phyloP scores from a whole-genome alignment of 1,139 yeast genomes.

The Debaryomycetaceae sp. region DNA sequence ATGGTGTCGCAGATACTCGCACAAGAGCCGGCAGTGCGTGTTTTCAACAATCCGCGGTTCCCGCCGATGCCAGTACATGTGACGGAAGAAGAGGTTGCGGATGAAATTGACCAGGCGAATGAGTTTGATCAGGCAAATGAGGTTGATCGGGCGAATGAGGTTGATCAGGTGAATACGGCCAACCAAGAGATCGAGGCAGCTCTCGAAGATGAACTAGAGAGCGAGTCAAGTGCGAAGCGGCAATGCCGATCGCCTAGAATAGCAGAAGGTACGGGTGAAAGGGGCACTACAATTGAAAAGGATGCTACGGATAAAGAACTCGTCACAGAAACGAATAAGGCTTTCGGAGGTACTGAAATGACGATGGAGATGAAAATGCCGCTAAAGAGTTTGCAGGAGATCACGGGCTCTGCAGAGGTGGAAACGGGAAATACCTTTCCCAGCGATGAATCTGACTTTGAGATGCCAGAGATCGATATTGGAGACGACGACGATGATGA shows the following conservation, averaged over 20 bases:
- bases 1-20: slow-evolving; percentile 47
- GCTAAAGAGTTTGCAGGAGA: not conserved
- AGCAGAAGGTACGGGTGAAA: not conserved
- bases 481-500: slow-evolving; percentile 20
- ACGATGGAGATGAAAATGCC: slow-evolving; percentile 1
- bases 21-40: slow-evolving; percentile 32
- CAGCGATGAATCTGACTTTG: slow-evolving; percentile 39
- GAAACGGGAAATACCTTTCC: too few relatives aligned
- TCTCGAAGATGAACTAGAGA: too few relatives aligned
- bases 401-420: too few relatives aligned
- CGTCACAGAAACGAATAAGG: not conserved
- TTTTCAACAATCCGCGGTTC: slow-evolving; percentile 65
- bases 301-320: not conserved
- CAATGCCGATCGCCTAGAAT: not conserved
- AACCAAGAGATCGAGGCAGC: too few relatives aligned
- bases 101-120: slow-evolving; percentile 10
- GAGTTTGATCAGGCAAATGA: too few relatives aligned
- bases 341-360: not conserved
- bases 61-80: slow-evolving; percentile 47
- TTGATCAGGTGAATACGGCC: too few relatives aligned
- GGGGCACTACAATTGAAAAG: too few relatives aligned
- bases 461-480: slow-evolving; percentile 45
- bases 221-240: not conserved
- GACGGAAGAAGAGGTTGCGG: slow-evolving; percentile 12
- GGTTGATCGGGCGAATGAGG: too few relatives aligned